These are phyloP conservation scores for Neurospora sp. DNA, from an alignment of 495 filamentous ascomycete species.

Conservation along the genomic window DNA sequence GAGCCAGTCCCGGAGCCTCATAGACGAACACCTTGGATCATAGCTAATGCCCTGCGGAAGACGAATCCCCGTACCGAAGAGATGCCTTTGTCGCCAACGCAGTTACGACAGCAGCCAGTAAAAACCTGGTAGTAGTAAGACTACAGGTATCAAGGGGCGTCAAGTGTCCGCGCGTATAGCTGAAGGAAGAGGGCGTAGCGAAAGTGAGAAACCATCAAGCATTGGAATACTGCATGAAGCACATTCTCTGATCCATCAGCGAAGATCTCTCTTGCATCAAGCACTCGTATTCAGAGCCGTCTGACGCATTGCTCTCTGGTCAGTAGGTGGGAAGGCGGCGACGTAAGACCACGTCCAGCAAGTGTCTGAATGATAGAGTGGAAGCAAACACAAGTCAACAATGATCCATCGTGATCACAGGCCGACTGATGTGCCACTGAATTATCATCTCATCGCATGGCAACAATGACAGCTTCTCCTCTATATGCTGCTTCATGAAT, in stretches of 20 bases:
- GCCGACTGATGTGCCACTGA: background rate
- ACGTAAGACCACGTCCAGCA: too few relatives aligned
- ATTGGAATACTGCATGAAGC: too few relatives aligned
- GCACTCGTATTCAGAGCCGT: background rate
- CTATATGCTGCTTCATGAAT: background rate
- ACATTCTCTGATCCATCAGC: background rate
- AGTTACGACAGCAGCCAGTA: background rate
- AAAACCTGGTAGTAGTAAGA: background rate
- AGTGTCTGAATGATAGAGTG: background rate
- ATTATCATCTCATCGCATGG: background rate
- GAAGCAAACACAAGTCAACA: background rate
- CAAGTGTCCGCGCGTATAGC: background rate
- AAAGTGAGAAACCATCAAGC: too few relatives aligned
- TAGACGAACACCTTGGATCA: background rate
- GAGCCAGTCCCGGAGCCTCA: background rate
- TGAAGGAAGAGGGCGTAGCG: too few relatives aligned
- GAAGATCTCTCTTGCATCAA: background rate
- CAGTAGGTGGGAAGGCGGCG: too few relatives aligned
- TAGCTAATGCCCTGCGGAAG: background rate
- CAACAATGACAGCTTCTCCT: background rate
- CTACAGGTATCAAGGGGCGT: background rate
- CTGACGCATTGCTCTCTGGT: background rate
- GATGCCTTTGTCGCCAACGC: background rate
- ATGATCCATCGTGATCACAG: background rate
- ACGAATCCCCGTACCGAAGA: background rate